Percentiles rank a stretch among this genome's conserved stretches.
phyloP scores from a whole-genome alignment of 1,284 basidiomycete species.

The Cerrena zonata region DNA sequence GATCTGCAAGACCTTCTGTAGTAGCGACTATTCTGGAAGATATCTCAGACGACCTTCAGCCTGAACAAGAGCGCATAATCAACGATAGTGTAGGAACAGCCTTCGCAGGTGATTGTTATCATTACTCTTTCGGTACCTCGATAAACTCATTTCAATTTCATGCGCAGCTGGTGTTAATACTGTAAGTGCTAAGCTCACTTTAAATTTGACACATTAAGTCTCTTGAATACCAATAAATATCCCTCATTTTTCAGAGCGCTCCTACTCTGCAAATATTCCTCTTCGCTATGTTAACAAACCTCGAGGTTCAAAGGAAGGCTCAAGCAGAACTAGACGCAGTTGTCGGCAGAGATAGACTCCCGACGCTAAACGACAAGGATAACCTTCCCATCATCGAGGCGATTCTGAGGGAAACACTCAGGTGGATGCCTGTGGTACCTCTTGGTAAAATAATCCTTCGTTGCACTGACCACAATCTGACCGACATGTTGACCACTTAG shows the following conservation, averaged over 20 bases:
- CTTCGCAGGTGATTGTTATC: neutral
- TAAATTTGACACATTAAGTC: too few relatives aligned
- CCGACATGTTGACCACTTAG: neutral
- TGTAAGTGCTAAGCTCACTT: too few relatives aligned
- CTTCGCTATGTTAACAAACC: slow-evolving; percentile 9
- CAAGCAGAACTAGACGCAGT: slow-evolving; percentile 27
- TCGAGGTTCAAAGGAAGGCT: slow-evolving; percentile 22
- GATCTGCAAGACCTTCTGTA: neutral
- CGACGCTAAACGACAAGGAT: slow-evolving; percentile 23
- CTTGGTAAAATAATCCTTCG: neutral
- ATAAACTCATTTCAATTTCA: neutral
- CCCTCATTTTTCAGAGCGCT: neutral
- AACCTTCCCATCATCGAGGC: slow-evolving; percentile 25
- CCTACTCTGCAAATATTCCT: neutral
- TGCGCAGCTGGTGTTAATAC: slow-evolving; percentile 1
- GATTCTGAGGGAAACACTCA: slow-evolving; percentile 26
- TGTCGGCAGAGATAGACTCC: slow-evolving; percentile 25
- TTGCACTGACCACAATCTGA: neutral
- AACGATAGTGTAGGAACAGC: neutral
- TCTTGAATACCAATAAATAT: neutral
- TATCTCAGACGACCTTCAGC: neutral
- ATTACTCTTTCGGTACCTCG: too few relatives aligned
- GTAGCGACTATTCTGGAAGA: neutral
- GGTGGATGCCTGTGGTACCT: slow-evolving; percentile 22
- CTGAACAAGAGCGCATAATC: neutral